These are phyloP conservation scores for Arthrobotrys megalospora DNA, from an alignment of 2,329 filamentous ascomycete species.

Conservation along the genomic window DNA sequence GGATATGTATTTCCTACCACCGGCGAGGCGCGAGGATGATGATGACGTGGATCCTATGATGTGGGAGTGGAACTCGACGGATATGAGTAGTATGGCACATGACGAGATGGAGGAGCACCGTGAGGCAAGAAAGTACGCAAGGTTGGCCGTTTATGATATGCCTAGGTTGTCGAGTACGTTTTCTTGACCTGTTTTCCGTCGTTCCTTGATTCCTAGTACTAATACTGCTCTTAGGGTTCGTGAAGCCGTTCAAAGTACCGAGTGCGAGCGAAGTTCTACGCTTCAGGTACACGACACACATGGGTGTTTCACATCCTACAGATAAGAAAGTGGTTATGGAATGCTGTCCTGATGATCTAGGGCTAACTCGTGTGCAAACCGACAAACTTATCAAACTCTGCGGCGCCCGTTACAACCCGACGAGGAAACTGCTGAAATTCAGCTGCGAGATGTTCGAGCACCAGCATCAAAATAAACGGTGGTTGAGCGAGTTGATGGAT, in stretches of 20 bases:
- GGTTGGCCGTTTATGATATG: slow-evolving; percentile 95
- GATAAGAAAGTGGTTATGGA: slow-evolving; percentile 95
- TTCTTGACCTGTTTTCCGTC: background rate
- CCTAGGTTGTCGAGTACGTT: slow-evolving; percentile 86
- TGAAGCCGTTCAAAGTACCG: slow-evolving; percentile 84
- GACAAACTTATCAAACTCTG: slow-evolving; percentile 89
- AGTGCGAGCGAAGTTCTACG: slow-evolving; percentile 79
- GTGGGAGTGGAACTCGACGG: slow-evolving; percentile 80
- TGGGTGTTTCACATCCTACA: slow-evolving; percentile 93
- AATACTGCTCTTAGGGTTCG: slow-evolving; percentile 75
- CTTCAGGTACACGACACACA: slow-evolving; percentile 96
- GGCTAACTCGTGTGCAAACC: slow-evolving; percentile 75
- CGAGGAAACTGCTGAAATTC: slow-evolving; percentile 86
- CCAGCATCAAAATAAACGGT: slow-evolving; percentile 96
- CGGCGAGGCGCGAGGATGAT: slow-evolving; percentile 69
- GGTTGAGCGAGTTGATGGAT: slow-evolving; percentile 83
- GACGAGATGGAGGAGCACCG: slow-evolving; percentile 88
- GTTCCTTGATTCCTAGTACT: slow-evolving; percentile 10
- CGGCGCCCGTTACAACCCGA: slow-evolving; percentile 88
- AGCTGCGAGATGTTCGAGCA: slow-evolving; percentile 90
- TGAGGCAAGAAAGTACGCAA: slow-evolving; percentile 88
- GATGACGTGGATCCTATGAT: slow-evolving; percentile 69
- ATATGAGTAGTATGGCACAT: slow-evolving; percentile 87
- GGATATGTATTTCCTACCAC: slow-evolving; percentile 66
- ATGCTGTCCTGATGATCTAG: slow-evolving; percentile 82